Base-by-base conservation (phyloP, 2,329 filamentous ascomycete species). In the Grosmannia huntii region DNA sequence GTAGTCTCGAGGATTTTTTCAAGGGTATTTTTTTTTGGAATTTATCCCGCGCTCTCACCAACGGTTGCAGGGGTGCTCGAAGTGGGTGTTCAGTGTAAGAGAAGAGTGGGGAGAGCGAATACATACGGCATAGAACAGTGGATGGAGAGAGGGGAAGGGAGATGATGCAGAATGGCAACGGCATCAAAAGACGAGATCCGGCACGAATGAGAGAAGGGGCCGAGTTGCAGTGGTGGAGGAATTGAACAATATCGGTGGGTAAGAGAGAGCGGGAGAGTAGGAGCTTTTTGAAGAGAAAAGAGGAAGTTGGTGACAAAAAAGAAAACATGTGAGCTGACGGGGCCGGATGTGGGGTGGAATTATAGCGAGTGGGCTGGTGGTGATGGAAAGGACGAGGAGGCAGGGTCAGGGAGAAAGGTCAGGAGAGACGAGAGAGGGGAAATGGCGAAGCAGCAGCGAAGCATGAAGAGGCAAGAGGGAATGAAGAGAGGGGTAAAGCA, bases 241-340 rank as follows among this genome's bases (percentile, higher is more conserved):
- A 33, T 25, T 44, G 53, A 33, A 14, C 48, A 41, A 36, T 23
- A 41, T 28, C 16, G 38, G 52, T 55, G 55, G 57, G 27, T 33
- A 46, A 27, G 49, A 58, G 36, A 41, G 53, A 56, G 48, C 53
- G 53, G 53, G 53, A 59, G 12, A 50, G 48, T 46, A 46, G 57
- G 44, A 59, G 49, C 38, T 28, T 54, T 57, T 57, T 57, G 16
- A 49, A 49, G 38, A 11, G 9, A 33, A 57, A 50, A 21, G 16
- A 33, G 55, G 21, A 25, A 23, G 21, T 54, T 54, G 53, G 53
- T 54, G 56, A 48, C 23, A 38, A 10, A 53, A 33, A 36, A 16
- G 36, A 38, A 41, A 21, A 48, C 23, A 51, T 12, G 46, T 46
- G 38, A 48, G 56, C 49, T 38, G 38, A 44, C 33, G 10, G 56